Evolutionary conservation across 805 yeast genomes (phyloP).

Genomic region (Yarrowia sp.): DNA sequence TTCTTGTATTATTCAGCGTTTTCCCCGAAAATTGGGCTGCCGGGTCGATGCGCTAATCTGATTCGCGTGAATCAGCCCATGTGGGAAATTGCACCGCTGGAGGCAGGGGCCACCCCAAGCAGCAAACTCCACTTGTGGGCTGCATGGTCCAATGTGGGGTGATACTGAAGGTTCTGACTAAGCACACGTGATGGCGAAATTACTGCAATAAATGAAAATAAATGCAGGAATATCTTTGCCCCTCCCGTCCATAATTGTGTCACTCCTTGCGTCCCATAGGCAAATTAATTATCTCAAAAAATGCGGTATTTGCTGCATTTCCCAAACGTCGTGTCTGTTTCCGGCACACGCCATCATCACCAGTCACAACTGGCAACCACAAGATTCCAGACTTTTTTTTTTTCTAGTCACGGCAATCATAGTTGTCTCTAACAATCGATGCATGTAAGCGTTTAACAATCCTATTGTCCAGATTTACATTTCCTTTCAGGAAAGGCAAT

Average conservation of each 20-base stretch:
- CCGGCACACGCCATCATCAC: no score
- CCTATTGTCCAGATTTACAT: conserved; percentile 1
- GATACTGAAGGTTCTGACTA: conserved; percentile 31
- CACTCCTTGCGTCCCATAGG: not conserved
- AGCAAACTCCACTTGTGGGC: conserved; percentile 35
- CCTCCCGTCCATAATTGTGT: not conserved
- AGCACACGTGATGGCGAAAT: conserved; percentile 19
- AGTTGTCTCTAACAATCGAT: not conserved
- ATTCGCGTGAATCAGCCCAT: conserved; percentile 11
- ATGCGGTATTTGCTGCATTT: no score
- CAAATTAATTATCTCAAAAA: no score
- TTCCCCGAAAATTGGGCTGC: not conserved
- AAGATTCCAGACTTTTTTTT: no score
- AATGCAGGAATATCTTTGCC: not conserved
- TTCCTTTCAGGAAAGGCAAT: conserved; percentile 18
- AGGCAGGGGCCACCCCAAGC: conserved; percentile 37
- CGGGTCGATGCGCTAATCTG: not conserved
- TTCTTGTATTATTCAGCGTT: not conserved
- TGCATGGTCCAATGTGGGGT: conserved; percentile 30
- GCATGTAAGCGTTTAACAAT: conserved; percentile 28
- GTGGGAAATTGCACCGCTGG: conserved; percentile 27
- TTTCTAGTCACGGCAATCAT: not conserved
- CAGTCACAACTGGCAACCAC: no score
- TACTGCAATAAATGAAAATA: not conserved
- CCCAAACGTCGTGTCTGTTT: no score